Conservation (phyloP, 176 grass and related monocot genomes). For the Musa itinerans region DNA sequence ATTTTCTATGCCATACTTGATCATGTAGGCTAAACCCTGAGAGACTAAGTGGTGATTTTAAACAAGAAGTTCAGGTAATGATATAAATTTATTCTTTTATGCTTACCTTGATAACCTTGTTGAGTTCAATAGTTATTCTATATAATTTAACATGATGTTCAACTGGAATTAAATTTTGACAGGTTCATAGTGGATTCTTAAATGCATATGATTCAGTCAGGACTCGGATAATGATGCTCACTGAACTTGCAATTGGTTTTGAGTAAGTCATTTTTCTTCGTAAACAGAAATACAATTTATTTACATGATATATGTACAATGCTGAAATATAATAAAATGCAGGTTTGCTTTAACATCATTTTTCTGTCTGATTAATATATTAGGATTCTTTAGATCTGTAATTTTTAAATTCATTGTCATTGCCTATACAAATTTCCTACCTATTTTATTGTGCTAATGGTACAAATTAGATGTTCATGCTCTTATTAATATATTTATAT, state of each 20-base stretch:
- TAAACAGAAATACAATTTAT: not conserved
- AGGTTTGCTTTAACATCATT: not conserved
- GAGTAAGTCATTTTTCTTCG: constrained; percentile 39
- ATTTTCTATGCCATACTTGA: constrained; percentile 9
- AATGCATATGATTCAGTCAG: constrained; percentile 88
- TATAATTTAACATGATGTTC: constrained; percentile 9
- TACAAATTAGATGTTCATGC: too few species aligned
- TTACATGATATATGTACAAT: not conserved
- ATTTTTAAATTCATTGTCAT: too few species aligned
- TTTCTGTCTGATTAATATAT: too few species aligned
- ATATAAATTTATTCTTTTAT: constrained; percentile 19
- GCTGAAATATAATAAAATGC: not conserved
- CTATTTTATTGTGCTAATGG: too few species aligned
- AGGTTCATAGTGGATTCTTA: constrained; percentile 99
- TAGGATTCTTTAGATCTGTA: too few species aligned
- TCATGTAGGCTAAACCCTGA: constrained; percentile 76
- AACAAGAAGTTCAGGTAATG: constrained; percentile 92
- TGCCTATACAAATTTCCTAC: too few species aligned
- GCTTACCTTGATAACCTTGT: constrained; percentile 14
- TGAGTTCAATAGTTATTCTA: constrained; percentile 12
- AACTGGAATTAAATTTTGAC: not conserved
- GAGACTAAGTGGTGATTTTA: constrained; percentile 71
- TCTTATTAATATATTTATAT: too few species aligned
- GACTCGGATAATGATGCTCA: constrained; percentile 65
- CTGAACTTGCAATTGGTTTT: constrained; percentile 47